Base-by-base conservation (phyloP, 2,329 filamentous ascomycete genomes). In the Aureobasidium leucospermi region DNA sequence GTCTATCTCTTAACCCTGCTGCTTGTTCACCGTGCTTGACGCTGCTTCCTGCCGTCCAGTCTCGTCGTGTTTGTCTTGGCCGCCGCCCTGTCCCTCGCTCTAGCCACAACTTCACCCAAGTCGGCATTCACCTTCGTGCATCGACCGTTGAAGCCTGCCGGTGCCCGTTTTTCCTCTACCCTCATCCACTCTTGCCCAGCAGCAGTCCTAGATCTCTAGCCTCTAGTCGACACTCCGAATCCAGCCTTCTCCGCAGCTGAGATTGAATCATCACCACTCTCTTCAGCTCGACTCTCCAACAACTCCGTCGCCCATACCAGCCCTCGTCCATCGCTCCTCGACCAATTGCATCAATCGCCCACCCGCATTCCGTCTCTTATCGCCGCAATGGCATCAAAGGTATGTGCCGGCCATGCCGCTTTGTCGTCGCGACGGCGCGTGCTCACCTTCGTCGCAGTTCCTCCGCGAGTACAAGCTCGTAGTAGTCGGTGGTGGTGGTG, bases 401-500 rank as follows among this genome's bases (percentile, higher is more conserved):
- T 63, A n/a, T 7, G 60, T 42, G 15, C 11, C 34, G 15, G 19
- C 41, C 41, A 29, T 23, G 32, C 34, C 6, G 16, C 39, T 23
- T 23, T 32, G 10, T 41, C 45, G 56, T 49, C 42, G 53, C 53
- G 41, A 39, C 55, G 13, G 38, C 48, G 29, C 34, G 43, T 45
- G 48, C 28, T 53, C 38, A 58, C 52, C 53, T 23, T 58, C 36
- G 23, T 48, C 23, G 34, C 31, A 79, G 76, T 80, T 79, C 66
- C 75, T 80, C 62, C 73, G 78, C 72, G 78, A 80, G 68, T 80
- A 80, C 72, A 80, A 80, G 73, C 74, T 80, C 78, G 94, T 99
- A 63, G 94, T 97, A 63, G 92, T 99, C 66, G 94, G 94, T 69
- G 94, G 95, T 70, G 94, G 94, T 82, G 94, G 94, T 76, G 94